Evolutionary conservation across 371 early-diverging fungal species (phyloP), one percentile per base, ranked within the genome.

Genomic region (Circinella minor): DNA sequence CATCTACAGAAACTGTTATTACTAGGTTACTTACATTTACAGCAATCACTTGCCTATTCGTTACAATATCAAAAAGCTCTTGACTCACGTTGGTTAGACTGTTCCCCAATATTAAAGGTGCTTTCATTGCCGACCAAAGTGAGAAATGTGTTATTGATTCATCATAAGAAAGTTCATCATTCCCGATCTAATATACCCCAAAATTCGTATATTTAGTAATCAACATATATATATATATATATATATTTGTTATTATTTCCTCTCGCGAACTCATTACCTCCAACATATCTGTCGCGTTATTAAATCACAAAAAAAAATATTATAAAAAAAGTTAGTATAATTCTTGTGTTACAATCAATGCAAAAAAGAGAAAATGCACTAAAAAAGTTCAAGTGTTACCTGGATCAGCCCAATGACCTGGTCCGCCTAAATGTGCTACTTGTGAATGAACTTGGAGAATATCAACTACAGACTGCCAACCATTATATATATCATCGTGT

Each of bases 131-230:
- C 3, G 78, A 75, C 83, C 86, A 85, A 4, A 78, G 55, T 9
- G 76, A 69, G 57, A 83, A 83, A 61, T 85, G 86, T 20, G 81
- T 69, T 14, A 72, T 72, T 54, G 81, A 79, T 64, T 85, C 82
- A 9, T 66, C 71, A 17, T 51, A 10, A 4, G 75, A 73, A 69
- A 85, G 77, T 49, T 68, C 72, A 8, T 81, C 82, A 67, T 83
- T 83, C 18, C 86, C 86, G 11, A 83, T 68, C 69, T 73, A 55
- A 18, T 34, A 36, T 4, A 18, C 18, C 60, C 51, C 51, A 13
- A 59, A 43, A 3, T 43, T 27, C 46, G 17, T 11, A 34, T 39
- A 43, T 57, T 57, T 57, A 57, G 57, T n/a, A 57, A 34, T 27
- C 27, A 27, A 27, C 2, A 27, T 27, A 27, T 27, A 27, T 27